These are phyloP conservation scores for Physcomitrium patens DNA, from an alignment of 225 moss, liverwort and hornwort genomes.

Conservation along the genomic window DNA sequence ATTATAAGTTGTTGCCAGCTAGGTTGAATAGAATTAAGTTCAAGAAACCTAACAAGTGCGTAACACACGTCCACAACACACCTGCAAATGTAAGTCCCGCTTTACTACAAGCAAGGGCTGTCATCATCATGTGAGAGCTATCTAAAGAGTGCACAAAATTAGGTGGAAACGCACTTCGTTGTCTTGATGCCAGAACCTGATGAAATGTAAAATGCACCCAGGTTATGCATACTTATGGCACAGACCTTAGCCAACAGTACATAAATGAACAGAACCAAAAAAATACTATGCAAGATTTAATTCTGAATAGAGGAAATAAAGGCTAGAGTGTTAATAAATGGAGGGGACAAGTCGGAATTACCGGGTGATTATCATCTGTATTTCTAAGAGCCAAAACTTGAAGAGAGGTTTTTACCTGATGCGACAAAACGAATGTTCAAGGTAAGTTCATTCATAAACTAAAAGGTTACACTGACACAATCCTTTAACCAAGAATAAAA, in stretches of 20 bases:
- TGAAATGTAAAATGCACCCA: slow-evolving; percentile 4
- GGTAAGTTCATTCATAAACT: neutral
- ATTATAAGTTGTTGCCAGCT: neutral
- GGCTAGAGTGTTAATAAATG: neutral
- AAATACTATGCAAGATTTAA: neutral
- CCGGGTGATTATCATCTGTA: slow-evolving; percentile 65
- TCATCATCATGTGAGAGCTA: slow-evolving; percentile 99
- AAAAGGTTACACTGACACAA: slow-evolving; percentile 2
- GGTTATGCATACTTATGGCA: neutral
- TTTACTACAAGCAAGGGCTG: slow-evolving; percentile 71
- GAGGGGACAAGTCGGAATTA: slow-evolving; percentile 26
- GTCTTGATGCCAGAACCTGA: slow-evolving; percentile 75
- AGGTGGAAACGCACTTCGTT: slow-evolving; percentile 90
- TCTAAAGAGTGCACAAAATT: slow-evolving; percentile 97
- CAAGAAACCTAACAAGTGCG: neutral
- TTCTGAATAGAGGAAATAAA: neutral
- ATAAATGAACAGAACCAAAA: neutral
- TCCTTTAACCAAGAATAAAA: neutral
- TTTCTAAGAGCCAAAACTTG: slow-evolving; percentile 74
- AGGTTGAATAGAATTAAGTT: neutral
- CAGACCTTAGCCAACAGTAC: neutral
- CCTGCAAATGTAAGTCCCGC: slow-evolving; percentile 78
- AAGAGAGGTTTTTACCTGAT: slow-evolving; percentile 81
- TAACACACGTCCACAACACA: slow-evolving; percentile 10
- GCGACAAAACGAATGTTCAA: neutral